Percentiles rank a stretch among this genome's conserved stretches.
phyloP scores from a whole-genome alignment of 2,329 filamentous ascomycete genomes.

The Fusarium protoensiforme region DNA sequence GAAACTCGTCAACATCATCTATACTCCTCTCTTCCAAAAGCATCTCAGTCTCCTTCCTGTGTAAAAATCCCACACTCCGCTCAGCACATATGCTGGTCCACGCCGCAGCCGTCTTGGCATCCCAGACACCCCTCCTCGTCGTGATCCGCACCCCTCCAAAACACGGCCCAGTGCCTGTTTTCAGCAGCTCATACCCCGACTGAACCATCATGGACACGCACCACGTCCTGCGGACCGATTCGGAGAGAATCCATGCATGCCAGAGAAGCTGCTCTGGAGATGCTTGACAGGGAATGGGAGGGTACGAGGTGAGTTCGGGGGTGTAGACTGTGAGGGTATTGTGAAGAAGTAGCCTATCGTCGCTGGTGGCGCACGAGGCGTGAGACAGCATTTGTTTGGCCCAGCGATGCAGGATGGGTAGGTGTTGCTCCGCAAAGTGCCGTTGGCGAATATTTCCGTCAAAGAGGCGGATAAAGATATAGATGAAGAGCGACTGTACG shows the following conservation, averaged over 20 bases:
- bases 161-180: constrained; percentile 16
- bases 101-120: constrained; percentile 30
- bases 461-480: constrained; percentile 38
- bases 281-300: constrained; percentile 1
- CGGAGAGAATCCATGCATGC: constrained; percentile 47
- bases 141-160: constrained; percentile 36
- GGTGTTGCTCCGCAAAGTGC: constrained; percentile 32
- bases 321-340: constrained; percentile 8
- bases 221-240: constrained; percentile 46
- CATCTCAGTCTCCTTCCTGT: constrained; percentile 18
- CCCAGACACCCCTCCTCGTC: constrained; percentile 43
- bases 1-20: constrained; percentile 15
- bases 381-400: constrained; percentile 12
- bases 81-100: constrained; percentile 37
- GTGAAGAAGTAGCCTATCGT: constrained; percentile 12
- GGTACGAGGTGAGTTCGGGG: background rate
- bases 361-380: background rate
- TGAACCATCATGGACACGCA: constrained; percentile 33
- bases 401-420: constrained; percentile 31
- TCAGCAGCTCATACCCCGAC: constrained; percentile 27
- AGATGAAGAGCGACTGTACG: constrained; percentile 37
- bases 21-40: background rate
- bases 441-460: constrained; percentile 38
- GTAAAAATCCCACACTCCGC: constrained; percentile 23
- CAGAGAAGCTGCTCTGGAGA: constrained; percentile 32